Evolutionary conservation across 371 early-diverging fungal species (phyloP).

Genomic region (Rhizopus stolonifer): DNA sequence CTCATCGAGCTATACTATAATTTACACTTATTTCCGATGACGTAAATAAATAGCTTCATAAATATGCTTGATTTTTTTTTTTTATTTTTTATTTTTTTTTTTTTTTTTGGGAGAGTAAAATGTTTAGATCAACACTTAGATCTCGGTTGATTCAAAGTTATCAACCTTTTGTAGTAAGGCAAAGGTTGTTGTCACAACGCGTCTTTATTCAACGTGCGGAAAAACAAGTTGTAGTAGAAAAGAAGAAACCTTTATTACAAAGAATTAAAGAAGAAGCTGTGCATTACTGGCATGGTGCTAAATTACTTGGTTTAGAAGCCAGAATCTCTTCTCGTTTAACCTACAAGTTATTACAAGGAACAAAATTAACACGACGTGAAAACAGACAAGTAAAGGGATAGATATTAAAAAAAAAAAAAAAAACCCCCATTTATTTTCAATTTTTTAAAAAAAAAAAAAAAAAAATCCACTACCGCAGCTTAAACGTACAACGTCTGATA

Average conservation of each 20-base stretch:
- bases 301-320: conserved; percentile 88
- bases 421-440: background rate
- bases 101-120: background rate
- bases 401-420: too few relatives aligned
- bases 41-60: background rate
- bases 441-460: background rate
- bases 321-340: conserved; percentile 83
- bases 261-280: conserved; percentile 87
- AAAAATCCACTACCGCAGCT: conserved; percentile 44
- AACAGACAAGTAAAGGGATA: conserved; percentile 76
- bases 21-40: background rate
- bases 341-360: conserved; percentile 74
- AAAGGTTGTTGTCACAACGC: background rate
- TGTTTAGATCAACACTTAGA: background rate
- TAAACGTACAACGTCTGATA: conserved; percentile 83
- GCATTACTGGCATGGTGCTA: conserved; percentile 96
- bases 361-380: conserved; percentile 85
- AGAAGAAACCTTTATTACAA: conserved; percentile 72
- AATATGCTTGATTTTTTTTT: conserved; percentile 1
- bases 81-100: background rate
- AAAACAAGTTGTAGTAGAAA: background rate
- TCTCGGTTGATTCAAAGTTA: conserved; percentile 1
- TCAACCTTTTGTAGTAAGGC: background rate
- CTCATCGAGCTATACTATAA: conserved; percentile 23
- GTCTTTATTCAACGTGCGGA: background rate